Evolutionary conservation across 495 filamentous ascomycete genomes (phyloP).

Genomic region (Parachaetomium inaequale): DNA sequence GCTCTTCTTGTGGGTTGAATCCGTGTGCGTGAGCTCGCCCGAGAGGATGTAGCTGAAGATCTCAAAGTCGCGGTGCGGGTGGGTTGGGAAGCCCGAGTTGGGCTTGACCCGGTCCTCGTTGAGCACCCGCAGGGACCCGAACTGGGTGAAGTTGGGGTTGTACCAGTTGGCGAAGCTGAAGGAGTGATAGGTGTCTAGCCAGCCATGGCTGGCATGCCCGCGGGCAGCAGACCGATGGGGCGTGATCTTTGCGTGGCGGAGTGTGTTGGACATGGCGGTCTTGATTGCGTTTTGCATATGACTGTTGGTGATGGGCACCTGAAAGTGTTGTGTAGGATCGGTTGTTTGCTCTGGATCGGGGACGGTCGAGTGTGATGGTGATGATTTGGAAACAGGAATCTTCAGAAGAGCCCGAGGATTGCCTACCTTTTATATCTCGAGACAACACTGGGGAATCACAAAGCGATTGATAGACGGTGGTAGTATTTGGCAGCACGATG

Average conservation of each 20-base stretch:
- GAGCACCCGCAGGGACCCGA: slow-evolving; percentile 70
- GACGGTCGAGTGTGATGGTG: neutral
- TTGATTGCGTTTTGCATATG: slow-evolving; percentile 27
- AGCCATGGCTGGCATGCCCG: slow-evolving; percentile 73
- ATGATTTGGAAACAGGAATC: neutral
- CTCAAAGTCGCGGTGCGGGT: slow-evolving; percentile 76
- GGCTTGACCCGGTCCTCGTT: slow-evolving; percentile 77
- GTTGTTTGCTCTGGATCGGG: neutral
- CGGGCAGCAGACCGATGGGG: slow-evolving; percentile 58
- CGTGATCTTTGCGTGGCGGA: slow-evolving; percentile 60
- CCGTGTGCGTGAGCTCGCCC: slow-evolving; percentile 77
- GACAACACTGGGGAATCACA: neutral
- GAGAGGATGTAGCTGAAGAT: slow-evolving; percentile 79
- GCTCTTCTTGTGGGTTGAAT: slow-evolving; percentile 64
- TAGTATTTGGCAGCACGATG: neutral
- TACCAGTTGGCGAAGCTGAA: slow-evolving; percentile 76
- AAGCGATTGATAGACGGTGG: neutral
- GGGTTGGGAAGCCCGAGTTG: slow-evolving; percentile 69
- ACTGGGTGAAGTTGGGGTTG: slow-evolving; percentile 59
- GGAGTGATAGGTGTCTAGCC: slow-evolving; percentile 81
- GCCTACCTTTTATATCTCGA: slow-evolving; percentile 6
- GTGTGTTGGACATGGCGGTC: slow-evolving; percentile 52
- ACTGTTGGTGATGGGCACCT: slow-evolving; percentile 6
- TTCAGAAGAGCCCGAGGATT: neutral
- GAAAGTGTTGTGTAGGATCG: slow-evolving; percentile 14